A percentile compares a stretch with the other conserved stretches of the same genome.
These are phyloP conservation scores for Raphanus raphanistrum DNA, from an alignment of 345 rosid genomes.

Conservation along the genomic window DNA sequence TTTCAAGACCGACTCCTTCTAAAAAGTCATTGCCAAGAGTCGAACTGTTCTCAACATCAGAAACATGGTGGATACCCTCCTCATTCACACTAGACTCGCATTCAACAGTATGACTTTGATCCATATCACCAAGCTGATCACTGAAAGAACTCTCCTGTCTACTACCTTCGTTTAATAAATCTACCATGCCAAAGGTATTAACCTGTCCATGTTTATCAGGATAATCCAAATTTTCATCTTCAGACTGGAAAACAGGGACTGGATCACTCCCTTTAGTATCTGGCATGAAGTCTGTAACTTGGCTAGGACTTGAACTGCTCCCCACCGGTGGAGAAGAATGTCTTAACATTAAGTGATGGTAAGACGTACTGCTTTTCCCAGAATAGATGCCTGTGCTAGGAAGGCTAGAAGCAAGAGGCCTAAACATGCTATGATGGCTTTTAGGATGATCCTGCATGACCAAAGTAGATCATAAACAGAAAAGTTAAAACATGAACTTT, in stretches of 20 bases:
- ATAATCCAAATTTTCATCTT: conserved; percentile 40
- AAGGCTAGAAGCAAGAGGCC: conserved; percentile 96
- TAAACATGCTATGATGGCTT: conserved; percentile 95
- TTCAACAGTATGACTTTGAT: conserved; percentile 42
- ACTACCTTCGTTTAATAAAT: conserved; percentile 45
- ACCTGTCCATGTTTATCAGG: conserved; percentile 57
- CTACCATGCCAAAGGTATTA: conserved; percentile 60
- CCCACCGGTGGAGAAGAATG: conserved; percentile 72
- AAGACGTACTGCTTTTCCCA: conserved; percentile 65
- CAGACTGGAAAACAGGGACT: conserved; percentile 47
- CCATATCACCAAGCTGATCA: conserved; percentile 44
- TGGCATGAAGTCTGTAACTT: conserved; percentile 48
- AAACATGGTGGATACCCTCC: conserved; percentile 43
- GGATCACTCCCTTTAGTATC: conserved; percentile 59
- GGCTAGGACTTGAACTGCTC: conserved; percentile 69
- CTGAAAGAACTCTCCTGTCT: conserved; percentile 43
- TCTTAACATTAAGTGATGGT: conserved; percentile 59
- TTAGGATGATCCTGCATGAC: conserved; percentile 61
- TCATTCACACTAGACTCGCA: conserved; percentile 45
- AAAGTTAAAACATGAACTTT: too few relatives aligned
- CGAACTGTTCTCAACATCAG: conserved; percentile 47
- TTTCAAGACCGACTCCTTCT: conserved; percentile 48
- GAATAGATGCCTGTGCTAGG: conserved; percentile 80
- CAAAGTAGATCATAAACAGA: too few relatives aligned
- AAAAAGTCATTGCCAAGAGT: conserved; percentile 48